phyloP scores from a whole-genome alignment of 176 grass and related monocot genomes.

The Aegilops sharonensis region DNA sequence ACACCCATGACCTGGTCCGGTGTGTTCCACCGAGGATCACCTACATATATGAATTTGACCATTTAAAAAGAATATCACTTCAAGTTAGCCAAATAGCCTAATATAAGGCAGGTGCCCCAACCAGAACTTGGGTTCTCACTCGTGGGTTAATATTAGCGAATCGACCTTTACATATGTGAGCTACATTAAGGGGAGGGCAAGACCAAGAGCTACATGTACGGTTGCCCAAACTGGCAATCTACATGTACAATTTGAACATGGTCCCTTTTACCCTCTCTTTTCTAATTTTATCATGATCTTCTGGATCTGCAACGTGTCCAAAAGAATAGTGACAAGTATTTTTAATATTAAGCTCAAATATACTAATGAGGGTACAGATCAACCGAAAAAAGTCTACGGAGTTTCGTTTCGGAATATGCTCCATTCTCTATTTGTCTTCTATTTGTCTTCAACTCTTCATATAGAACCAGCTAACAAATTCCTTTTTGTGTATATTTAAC shows the following conservation, averaged over 20 bases:
- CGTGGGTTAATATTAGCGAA: background rate
- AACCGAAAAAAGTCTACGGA: fast-evolving
- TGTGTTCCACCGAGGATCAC: background rate
- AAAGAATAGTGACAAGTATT: no score
- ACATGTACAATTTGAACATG: background rate
- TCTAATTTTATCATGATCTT: no score
- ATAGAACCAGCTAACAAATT: no score
- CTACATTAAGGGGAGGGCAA: background rate
- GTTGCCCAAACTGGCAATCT: background rate
- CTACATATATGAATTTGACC: background rate
- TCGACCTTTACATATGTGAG: background rate
- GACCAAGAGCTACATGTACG: background rate
- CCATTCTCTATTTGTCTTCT: no score
- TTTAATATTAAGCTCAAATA: no score
- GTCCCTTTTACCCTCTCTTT: no score
- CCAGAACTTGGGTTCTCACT: background rate
- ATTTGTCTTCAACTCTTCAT: no score
- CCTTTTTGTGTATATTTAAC: no score
- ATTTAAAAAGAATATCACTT: background rate
- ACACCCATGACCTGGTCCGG: background rate
- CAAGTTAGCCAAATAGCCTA: background rate
- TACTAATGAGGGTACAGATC: no score
- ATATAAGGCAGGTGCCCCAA: background rate
- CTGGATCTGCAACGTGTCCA: no score
- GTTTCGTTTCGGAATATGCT: no score